Evolutionary conservation across 1,284 basidiomycete species (phyloP).

Genomic region (Irpex sp.): DNA sequence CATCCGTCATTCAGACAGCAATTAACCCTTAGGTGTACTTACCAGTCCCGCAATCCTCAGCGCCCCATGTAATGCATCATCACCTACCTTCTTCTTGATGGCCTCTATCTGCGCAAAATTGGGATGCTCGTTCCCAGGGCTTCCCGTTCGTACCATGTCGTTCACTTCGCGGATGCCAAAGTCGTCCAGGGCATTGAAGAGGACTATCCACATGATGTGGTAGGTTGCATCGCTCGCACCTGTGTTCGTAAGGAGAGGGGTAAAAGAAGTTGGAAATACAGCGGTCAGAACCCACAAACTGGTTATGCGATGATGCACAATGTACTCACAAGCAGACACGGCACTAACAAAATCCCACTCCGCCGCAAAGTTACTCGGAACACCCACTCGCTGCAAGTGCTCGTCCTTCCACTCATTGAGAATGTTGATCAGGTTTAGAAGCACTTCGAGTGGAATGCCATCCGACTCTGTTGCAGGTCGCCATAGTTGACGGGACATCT

Average conservation of each 20-base stretch:
- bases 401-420: slow-evolving; percentile 72
- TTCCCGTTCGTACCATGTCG: slow-evolving; percentile 34
- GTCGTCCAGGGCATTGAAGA: slow-evolving; percentile 77
- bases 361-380: slow-evolving; percentile 76
- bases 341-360: slow-evolving; percentile 89
- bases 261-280: neutral
- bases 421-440: slow-evolving; percentile 54
- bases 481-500: slow-evolving; percentile 77
- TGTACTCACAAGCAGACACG: slow-evolving; percentile 57
- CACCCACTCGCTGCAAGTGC: slow-evolving; percentile 74
- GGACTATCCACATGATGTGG: slow-evolving; percentile 83
- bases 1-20: neutral
- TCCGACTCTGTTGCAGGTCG: slow-evolving; percentile 65
- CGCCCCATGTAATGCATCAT: slow-evolving; percentile 81
- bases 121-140: slow-evolving; percentile 30
- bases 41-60: slow-evolving; percentile 82
- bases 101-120: slow-evolving; percentile 52
- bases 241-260: slow-evolving; percentile 15
- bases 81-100: slow-evolving; percentile 61
- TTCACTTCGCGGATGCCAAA: slow-evolving; percentile 75
- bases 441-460: slow-evolving; percentile 66
- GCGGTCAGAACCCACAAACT: neutral
- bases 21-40: slow-evolving; percentile 20
- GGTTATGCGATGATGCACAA: neutral
- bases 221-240: slow-evolving; percentile 86